A percentile compares a stretch with the other conserved stretches of the same genome.
Evolutionary conservation across 495 filamentous ascomycete species (phyloP).

Genomic region (Neurospora cerealis): DNA sequence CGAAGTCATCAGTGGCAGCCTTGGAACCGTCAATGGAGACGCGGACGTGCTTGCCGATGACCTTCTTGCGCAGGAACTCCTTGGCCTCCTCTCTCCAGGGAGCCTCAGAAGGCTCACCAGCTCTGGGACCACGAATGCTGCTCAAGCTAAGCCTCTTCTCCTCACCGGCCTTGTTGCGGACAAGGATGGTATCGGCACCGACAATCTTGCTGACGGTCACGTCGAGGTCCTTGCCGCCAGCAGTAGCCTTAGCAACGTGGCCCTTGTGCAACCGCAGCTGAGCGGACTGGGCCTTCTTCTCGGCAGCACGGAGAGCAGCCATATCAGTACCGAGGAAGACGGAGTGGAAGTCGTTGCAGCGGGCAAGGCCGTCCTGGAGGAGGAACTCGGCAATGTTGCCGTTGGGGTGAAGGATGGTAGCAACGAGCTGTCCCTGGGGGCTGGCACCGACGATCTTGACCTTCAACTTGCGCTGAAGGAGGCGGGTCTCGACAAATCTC

Average conservation of each 20-base stretch:
- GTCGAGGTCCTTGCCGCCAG: constrained; percentile 51
- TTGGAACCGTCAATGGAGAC: constrained; percentile 83
- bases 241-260: constrained; percentile 50
- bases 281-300: constrained; percentile 69
- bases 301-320: constrained; percentile 73
- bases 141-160: constrained; percentile 90
- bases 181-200: constrained; percentile 79
- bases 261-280: constrained; percentile 69
- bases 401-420: constrained; percentile 69
- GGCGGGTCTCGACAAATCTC: constrained; percentile 70
- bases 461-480: constrained; percentile 78
- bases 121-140: constrained; percentile 82
- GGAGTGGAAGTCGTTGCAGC: constrained; percentile 90
- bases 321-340: constrained; percentile 80
- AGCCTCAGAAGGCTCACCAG: constrained; percentile 46
- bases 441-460: constrained; percentile 75
- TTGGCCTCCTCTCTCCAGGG: constrained; percentile 90
- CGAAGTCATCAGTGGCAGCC: constrained; percentile 80
- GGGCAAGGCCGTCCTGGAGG: constrained; percentile 76
- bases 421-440: constrained; percentile 76
- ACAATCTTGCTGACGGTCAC: constrained; percentile 75
- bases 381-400: constrained; percentile 87
- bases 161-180: constrained; percentile 68
- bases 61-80: constrained; percentile 84
- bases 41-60: constrained; percentile 92